Base-by-base conservation (phyloP, 2,329 filamentous ascomycete genomes). In the Ceratocystis destructans region DNA sequence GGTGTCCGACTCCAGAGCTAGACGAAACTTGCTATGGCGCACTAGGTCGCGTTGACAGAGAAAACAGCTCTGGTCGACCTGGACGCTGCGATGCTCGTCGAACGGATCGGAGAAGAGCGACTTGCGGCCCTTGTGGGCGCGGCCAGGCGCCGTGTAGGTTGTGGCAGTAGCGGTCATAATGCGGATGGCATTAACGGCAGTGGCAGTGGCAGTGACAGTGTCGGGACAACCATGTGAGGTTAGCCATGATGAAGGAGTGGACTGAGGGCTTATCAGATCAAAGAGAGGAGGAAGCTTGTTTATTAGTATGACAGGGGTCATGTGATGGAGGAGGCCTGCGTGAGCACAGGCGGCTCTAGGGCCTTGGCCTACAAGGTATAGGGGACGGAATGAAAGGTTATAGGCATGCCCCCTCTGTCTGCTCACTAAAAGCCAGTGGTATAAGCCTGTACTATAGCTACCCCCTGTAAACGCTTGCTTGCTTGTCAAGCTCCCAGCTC, bases 61-160 rank as follows among this genome's bases (percentile, higher is more conserved):
- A 33, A 67, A 67, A 33, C 66, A 67, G n/a, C 62, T 62, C 50
- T 67, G 66, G 41, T 67, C 66, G 61, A 67, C 62, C 50, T 67
- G 66, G 12, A 67, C 66, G 33, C 62, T 65, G 31, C 66, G 57
- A 53, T 67, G 66, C 20, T 65, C 63, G 61, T 67, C 66, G 17
- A 67, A 67, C 20, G 63, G 45, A 41, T 67, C 66, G 22, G 66
- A 61, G 31, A 67, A 67, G 17, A 48, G 45, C 6, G 63, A 67
- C 5, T 28, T 31, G 33, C 64, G 62, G n/a, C 55, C 63, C 28
- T 65, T 63, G 25, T 62, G 66, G n/a, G 46, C 61, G 5, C 61
- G 61, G 25, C 61, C 65, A 7, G 55, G 41, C 5, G 55, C 44
- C 22, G 25, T 8, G 15, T 48, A 28, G 62, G 62, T 20, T 5